A percentile compares a stretch with the other conserved stretches of the same genome.
These are phyloP conservation scores for Prorocentrum cordatum DNA, from an alignment of 169 alveolate species.

Conservation along the genomic window DNA sequence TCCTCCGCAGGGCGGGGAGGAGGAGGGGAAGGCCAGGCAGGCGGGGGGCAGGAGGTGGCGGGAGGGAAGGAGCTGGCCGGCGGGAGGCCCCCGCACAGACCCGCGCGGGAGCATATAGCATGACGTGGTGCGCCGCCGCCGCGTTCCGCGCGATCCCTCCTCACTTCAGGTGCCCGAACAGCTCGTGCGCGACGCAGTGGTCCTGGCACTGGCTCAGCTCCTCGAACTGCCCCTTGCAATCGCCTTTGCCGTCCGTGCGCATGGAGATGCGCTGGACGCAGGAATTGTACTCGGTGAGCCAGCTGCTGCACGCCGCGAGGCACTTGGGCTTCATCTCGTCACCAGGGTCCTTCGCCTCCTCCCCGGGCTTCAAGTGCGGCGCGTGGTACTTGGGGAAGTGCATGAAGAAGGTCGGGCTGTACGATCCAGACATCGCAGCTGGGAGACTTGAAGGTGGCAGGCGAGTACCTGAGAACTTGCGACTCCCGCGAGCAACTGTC, in stretches of 20 bases:
- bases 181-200: constrained; percentile 58
- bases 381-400: constrained; percentile 1
- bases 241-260: constrained; percentile 62
- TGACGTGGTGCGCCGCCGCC: not conserved
- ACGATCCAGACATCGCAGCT: not conserved
- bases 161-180: constrained; percentile 35
- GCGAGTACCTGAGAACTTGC: too few relatives aligned
- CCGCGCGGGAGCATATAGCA: not conserved
- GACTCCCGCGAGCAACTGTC: too few relatives aligned
- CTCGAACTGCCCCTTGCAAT: constrained; percentile 42
- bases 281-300: constrained; percentile 26
- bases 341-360: constrained; percentile 32
- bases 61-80: too few relatives aligned
- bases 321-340: constrained; percentile 47
- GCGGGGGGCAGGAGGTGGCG: too few relatives aligned
- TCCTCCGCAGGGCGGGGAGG: too few relatives aligned
- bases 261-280: constrained; percentile 30
- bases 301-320: not conserved
- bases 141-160: not conserved
- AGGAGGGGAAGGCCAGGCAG: too few relatives aligned
- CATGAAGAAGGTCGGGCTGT: not conserved
- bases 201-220: constrained; percentile 56
- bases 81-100: too few relatives aligned
- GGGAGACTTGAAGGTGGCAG: too few relatives aligned
- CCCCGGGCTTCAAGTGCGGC: constrained; percentile 57